phyloP scores from a whole-genome alignment of 2,329 filamentous ascomycete species.

The Botryotinia calthae region DNA sequence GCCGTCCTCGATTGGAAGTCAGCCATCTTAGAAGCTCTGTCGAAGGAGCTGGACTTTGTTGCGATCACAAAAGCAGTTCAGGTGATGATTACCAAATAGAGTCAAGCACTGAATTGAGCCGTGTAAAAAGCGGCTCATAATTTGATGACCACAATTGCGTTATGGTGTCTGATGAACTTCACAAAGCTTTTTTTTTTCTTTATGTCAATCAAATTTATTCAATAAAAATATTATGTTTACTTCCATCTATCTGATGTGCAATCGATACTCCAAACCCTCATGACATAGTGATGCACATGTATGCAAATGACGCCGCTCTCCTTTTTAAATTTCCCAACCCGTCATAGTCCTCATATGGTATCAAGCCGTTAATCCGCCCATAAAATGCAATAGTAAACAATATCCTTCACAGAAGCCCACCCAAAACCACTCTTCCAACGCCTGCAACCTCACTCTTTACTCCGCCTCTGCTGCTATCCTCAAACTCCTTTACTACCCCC shows the following conservation, averaged over 20 bases:
- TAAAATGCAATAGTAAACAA: slow-evolving; percentile 22
- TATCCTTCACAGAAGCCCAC: slow-evolving; percentile 66
- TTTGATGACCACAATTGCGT: slow-evolving; percentile 50
- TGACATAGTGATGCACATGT: not conserved
- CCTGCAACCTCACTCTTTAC: slow-evolving; percentile 80
- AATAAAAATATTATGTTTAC: not conserved
- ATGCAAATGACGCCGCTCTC: slow-evolving; percentile 8
- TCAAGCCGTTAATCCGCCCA: slow-evolving; percentile 15
- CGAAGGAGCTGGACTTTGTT: slow-evolving; percentile 62
- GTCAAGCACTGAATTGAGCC: slow-evolving; percentile 89
- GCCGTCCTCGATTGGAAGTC: slow-evolving; percentile 34
- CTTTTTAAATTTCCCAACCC: not conserved
- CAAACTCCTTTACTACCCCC: slow-evolving; percentile 86
- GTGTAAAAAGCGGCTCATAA: slow-evolving; percentile 40
- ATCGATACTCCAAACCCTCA: not conserved
- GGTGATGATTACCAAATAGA: slow-evolving; percentile 96
- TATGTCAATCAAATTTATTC: not conserved
- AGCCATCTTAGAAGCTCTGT: slow-evolving; percentile 56
- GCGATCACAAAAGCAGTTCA: slow-evolving; percentile 44
- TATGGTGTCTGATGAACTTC: slow-evolving; percentile 49
- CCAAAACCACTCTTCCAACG: slow-evolving; percentile 84
- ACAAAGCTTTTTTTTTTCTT: slow-evolving; percentile 11
- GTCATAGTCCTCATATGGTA: slow-evolving; percentile 14
- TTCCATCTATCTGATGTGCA: not conserved
- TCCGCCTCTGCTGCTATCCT: slow-evolving; percentile 74